A percentile compares a stretch with the other conserved stretches of the same genome.
phyloP scores from a whole-genome alignment of 805 yeast genomes.

The Candida sphagnicola region DNA sequence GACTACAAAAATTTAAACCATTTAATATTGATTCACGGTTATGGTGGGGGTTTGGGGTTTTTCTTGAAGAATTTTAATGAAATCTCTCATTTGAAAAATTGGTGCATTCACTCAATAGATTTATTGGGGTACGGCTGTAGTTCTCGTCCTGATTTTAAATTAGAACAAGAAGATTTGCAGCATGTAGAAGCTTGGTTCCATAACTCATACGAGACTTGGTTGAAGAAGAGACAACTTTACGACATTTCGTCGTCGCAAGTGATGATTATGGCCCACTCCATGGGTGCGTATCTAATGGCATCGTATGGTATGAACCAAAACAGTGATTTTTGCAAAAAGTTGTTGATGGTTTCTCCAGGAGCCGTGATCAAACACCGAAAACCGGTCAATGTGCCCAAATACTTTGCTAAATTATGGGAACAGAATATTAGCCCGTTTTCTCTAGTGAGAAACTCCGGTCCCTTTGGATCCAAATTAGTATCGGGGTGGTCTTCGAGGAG shows the following conservation, averaged over 20 bases:
- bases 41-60: conserved; percentile 43
- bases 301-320: conserved; percentile 55
- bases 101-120: conserved; percentile 85
- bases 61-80: conserved; percentile 37
- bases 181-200: conserved; percentile 62
- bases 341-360: conserved; percentile 87
- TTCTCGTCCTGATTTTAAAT: conserved; percentile 67
- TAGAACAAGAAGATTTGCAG: conserved; percentile 35
- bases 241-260: conserved; percentile 35
- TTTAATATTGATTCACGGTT: conserved; percentile 42
- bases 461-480: conserved; percentile 78
- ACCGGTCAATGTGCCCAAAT: conserved; percentile 55
- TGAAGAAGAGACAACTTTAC: conserved; percentile 41
- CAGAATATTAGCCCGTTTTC: conserved; percentile 82
- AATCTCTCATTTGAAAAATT: conserved; percentile 31
- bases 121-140: conserved; percentile 89
- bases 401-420: conserved; percentile 84
- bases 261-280: conserved; percentile 76
- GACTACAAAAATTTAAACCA: conserved; percentile 24
- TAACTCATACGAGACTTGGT: conserved; percentile 65
- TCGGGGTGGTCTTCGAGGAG: conserved; percentile 88
- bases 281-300: conserved; percentile 84
- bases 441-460: conserved; percentile 72
- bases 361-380: conserved; percentile 58
- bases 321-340: conserved; percentile 59